Conservation (phyloP, 73 alveolate genomes). For the Paramecium sonneborni region DNA sequence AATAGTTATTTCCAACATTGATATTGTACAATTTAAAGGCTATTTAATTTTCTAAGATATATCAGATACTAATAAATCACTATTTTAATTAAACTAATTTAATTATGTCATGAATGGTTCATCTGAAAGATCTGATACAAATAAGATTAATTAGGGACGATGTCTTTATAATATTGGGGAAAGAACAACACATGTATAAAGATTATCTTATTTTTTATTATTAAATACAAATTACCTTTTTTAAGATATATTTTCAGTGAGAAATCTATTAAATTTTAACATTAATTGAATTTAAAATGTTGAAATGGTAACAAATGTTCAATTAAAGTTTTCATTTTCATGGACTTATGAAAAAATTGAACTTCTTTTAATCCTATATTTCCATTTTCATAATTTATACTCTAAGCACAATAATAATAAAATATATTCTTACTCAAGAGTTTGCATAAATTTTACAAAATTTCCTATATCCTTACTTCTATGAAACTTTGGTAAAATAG, state of each 20-base stretch:
- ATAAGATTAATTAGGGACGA: background rate
- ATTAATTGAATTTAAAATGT: background rate
- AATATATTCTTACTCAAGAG: background rate
- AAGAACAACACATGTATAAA: background rate
- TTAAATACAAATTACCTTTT: background rate
- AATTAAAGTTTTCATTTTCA: background rate
- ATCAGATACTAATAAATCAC: slow-evolving; percentile 12
- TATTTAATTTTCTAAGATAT: slow-evolving; percentile 17
- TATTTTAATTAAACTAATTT: background rate
- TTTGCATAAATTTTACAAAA: background rate
- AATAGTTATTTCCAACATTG: slow-evolving; percentile 35
- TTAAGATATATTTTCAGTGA: background rate
- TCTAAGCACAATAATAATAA: background rate
- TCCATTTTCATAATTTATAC: background rate
- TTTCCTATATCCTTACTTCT: background rate
- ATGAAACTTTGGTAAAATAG: background rate
- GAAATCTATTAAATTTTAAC: slow-evolving; percentile 15
- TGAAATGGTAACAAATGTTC: background rate
- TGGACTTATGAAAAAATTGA: background rate
- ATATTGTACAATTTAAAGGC: slow-evolving; percentile 25
- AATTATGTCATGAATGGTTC: slow-evolving; percentile 1
- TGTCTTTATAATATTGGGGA: background rate
- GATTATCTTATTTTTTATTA: background rate
- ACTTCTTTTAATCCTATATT: slow-evolving; percentile 8
- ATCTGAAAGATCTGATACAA: background rate